Evolutionary conservation across 1,139 yeast species (phyloP).

Genomic region (Debaryomyces sp.): DNA sequence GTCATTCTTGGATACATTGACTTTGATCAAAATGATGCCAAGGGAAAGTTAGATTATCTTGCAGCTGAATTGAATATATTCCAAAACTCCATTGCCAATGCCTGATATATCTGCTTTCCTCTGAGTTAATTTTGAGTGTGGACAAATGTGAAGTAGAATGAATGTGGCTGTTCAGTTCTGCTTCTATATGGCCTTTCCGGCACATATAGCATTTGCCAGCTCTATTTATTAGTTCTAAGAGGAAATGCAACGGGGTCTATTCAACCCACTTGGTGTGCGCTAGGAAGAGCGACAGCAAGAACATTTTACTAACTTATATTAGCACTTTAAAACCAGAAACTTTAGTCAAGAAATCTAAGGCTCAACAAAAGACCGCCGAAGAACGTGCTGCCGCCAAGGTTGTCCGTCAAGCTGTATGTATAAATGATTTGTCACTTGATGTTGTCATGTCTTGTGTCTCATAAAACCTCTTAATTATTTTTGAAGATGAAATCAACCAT

Average conservation of each 20-base stretch:
- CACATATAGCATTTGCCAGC: conserved; percentile 15
- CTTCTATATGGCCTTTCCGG: conserved; percentile 31
- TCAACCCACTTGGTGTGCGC: neutral
- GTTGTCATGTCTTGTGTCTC: conserved; percentile 4
- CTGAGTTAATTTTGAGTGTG: conserved; percentile 32
- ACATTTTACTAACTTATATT: conserved; percentile 35
- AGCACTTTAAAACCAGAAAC: conserved; percentile 83
- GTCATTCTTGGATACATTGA: conserved; percentile 4
- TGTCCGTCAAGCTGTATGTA: conserved; percentile 90
- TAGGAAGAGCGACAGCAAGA: neutral
- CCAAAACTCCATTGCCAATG: conserved; percentile 43
- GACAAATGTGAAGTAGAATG: conserved; percentile 41
- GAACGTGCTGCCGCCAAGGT: conserved; percentile 86
- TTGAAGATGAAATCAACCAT: conserved; percentile 68
- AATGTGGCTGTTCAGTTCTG: conserved; percentile 52
- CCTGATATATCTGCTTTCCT: conserved; percentile 55
- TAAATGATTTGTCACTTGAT: conserved; percentile 2
- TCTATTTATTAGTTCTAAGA: conserved; percentile 6
- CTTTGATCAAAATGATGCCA: conserved; percentile 24
- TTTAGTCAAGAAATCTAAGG: conserved; percentile 91
- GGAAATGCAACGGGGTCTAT: conserved; percentile 3
- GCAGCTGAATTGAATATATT: conserved; percentile 33
- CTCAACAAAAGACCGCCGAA: conserved; percentile 83
- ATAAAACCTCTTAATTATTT: conserved; percentile 17
- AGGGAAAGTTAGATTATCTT: conserved; percentile 51